These are phyloP conservation scores for Plasmodium chabaudi DNA, from an alignment of 169 alveolate genomes.

Conservation along the genomic window DNA sequence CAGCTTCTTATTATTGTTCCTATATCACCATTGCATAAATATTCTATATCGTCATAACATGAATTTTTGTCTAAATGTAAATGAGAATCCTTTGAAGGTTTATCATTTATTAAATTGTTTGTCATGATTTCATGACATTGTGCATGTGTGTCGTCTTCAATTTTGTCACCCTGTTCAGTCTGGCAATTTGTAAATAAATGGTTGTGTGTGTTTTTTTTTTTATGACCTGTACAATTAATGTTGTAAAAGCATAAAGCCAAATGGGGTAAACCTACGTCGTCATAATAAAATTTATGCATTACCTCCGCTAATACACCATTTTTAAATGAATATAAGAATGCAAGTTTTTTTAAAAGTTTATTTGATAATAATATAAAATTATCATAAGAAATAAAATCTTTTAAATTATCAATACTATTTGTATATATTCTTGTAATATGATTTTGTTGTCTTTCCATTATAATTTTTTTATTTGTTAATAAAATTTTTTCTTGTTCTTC, in stretches of 20 bases:
- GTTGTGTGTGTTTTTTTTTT: background rate
- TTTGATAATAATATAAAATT: slow-evolving; percentile 66
- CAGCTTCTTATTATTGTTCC: slow-evolving; percentile 71
- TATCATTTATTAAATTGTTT: too few species aligned
- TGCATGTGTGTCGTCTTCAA: background rate
- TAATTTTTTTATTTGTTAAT: slow-evolving; percentile 44
- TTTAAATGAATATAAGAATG: slow-evolving; percentile 54
- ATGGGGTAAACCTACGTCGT: slow-evolving; percentile 56
- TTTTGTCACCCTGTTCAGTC: background rate
- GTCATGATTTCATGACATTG: too few species aligned
- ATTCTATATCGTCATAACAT: slow-evolving; percentile 4
- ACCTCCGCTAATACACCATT: slow-evolving; percentile 70
- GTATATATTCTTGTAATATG: slow-evolving; percentile 63
- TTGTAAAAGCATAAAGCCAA: slow-evolving; percentile 63
- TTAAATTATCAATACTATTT: slow-evolving; percentile 57
- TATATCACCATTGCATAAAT: slow-evolving; percentile 69
- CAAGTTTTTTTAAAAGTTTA: slow-evolving; percentile 27
- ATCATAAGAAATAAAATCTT: slow-evolving; percentile 45
- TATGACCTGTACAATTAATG: background rate
- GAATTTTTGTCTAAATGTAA: too few species aligned
- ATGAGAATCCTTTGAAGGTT: too few species aligned
- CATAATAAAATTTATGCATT: slow-evolving; percentile 46
- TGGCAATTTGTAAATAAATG: too few species aligned
- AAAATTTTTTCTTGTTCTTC: slow-evolving; percentile 58
- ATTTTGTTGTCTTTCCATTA: slow-evolving; percentile 56